phyloP scores from a whole-genome alignment of 495 filamentous ascomycete species.

The Neurospora sp. region DNA sequence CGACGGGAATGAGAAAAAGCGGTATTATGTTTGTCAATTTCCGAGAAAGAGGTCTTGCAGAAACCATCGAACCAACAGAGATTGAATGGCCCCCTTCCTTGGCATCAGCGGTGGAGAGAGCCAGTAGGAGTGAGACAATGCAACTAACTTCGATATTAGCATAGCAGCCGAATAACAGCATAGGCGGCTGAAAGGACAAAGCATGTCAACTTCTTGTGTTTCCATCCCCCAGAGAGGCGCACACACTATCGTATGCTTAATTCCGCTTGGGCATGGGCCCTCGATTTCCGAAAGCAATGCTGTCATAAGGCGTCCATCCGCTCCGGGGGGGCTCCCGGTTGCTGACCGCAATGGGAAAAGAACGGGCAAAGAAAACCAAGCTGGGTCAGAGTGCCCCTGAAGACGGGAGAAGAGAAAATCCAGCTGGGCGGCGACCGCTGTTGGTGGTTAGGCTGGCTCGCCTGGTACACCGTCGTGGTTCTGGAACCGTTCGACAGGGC shows the following conservation, averaged over 20 bases:
- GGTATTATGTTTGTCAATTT: neutral
- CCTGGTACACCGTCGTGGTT: neutral
- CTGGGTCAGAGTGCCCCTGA: neutral
- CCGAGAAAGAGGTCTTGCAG: neutral
- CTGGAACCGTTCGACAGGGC: neutral
- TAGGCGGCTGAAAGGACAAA: neutral
- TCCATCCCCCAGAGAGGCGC: neutral
- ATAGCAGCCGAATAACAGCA: neutral
- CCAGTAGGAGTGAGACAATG: neutral
- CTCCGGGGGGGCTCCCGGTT: neutral
- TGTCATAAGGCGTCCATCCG: neutral
- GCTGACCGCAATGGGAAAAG: neutral
- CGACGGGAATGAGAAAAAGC: too few relatives aligned
- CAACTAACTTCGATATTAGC: neutral
- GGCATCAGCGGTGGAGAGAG: neutral
- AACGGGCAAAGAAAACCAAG: neutral
- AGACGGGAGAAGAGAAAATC: neutral
- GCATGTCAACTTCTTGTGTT: neutral
- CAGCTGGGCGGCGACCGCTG: neutral
- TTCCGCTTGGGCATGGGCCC: neutral
- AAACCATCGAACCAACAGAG: neutral
- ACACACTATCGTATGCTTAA: neutral
- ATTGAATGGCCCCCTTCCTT: neutral
- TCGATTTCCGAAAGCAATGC: neutral
- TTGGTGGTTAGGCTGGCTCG: neutral